phyloP scores from a whole-genome alignment of 2,329 filamentous ascomycete species.

The Colletotrichum ledebouriae region DNA sequence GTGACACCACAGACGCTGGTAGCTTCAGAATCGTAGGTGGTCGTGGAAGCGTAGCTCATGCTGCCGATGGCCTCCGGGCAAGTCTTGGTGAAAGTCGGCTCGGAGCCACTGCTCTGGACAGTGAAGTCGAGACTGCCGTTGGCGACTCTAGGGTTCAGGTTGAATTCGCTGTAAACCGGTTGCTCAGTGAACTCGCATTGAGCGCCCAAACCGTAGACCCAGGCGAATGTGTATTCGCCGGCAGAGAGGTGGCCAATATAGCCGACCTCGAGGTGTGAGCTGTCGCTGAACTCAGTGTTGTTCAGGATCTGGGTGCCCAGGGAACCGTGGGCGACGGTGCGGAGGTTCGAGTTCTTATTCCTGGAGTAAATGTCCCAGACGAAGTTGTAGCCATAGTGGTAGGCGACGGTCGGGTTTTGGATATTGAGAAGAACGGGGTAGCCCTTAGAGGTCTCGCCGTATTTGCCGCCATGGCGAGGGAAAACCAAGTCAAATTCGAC shows the following conservation, averaged over 20 bases:
- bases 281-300: slow-evolving; percentile 35
- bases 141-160: slow-evolving; percentile 37
- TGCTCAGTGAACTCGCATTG: slow-evolving; percentile 40
- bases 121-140: slow-evolving; percentile 42
- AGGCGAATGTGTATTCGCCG: slow-evolving; percentile 41
- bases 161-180: slow-evolving; percentile 40
- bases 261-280: slow-evolving; percentile 35
- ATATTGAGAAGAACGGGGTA: slow-evolving; percentile 40
- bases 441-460: slow-evolving; percentile 35
- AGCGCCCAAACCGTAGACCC: slow-evolving; percentile 37
- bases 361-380: slow-evolving; percentile 40
- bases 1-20: slow-evolving; percentile 41
- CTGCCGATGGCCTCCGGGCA: slow-evolving; percentile 36
- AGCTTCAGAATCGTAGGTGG: slow-evolving; percentile 38
- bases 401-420: slow-evolving; percentile 40
- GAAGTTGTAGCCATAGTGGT: slow-evolving; percentile 41
- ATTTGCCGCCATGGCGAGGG: slow-evolving; percentile 38
- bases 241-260: slow-evolving; percentile 35
- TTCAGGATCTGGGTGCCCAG: slow-evolving; percentile 36
- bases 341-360: slow-evolving; percentile 36
- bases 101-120: slow-evolving; percentile 31
- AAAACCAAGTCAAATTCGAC: slow-evolving; percentile 42
- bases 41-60: slow-evolving; percentile 39
- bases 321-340: slow-evolving; percentile 38
- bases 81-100: slow-evolving; percentile 39